Base-by-base conservation (phyloP, 805 yeast genomes). In the Wickerhamomyces bisporus region DNA sequence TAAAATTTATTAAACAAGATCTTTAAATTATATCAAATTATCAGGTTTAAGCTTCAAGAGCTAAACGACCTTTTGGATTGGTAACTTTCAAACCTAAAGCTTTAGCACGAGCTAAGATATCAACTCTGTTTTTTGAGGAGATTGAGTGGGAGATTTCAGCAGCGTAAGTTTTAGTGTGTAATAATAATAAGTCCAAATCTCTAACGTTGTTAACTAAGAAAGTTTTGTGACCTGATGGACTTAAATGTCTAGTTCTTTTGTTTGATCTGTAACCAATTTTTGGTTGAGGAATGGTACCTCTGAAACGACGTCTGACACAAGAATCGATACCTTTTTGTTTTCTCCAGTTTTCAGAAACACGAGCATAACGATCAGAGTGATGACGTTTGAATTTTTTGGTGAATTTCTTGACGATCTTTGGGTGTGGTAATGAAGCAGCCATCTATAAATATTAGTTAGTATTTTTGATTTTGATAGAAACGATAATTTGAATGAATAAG, bases 311-410 rank as follows among this genome's bases (percentile, higher is more conserved):
- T 81, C 99, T 93, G 71, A 94, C 97, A 77, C 87, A 81, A 60
- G 98, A 89, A 81, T 93, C 99, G 70, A 93, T 93, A 93, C 99
- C 99, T 86, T 93, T 93, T 78, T 94, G 99, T 79, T 93, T 91
- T 87, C 99, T 93, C 98, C 98, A 94, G 82, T 81, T 83, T 77
- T 87, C 97, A 65, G 86, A 76, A 61, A 93, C 96, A 77, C 99
- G 89, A 81, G 81, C 82, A 77, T 88, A 91, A 77, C 96, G 87
- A 84, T 93, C 99, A 73, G 96, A 88, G 81, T 93, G 98, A 74
- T 91, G 98, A 80, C 99, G 88, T 91, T 89, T 94, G 86, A 93
- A 93, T 82, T 84, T 85, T 81, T 87, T 87, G 67, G 88, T 70
- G 87, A 89, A 93, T 88, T 93, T 93, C 91, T 93, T 94, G 73